Percentiles rank a stretch among this genome's conserved stretches.
Conservation (phyloP, 2,329 filamentous ascomycete species). For the Cladorrhinum sp. region DNA sequence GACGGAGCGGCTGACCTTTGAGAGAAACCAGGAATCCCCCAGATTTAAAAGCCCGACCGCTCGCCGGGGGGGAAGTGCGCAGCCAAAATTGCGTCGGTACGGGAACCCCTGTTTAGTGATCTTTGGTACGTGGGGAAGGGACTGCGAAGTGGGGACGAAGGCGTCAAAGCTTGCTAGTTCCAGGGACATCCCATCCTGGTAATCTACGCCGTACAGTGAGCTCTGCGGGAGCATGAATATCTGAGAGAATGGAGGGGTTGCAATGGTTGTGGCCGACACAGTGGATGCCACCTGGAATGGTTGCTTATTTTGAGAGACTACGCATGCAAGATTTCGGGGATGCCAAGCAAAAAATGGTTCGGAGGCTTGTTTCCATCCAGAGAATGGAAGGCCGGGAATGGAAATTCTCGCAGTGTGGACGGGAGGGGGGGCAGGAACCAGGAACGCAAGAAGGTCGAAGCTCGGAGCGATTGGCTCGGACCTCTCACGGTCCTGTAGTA, state of each 20-base stretch:
- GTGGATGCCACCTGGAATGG: too few species aligned
- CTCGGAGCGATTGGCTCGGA: background rate
- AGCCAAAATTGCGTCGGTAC: background rate
- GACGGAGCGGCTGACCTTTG: background rate
- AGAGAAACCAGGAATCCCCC: background rate
- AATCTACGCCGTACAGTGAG: background rate
- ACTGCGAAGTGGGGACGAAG: background rate
- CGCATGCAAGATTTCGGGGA: background rate
- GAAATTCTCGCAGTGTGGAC: too few species aligned
- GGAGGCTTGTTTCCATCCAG: background rate
- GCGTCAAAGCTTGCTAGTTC: background rate
- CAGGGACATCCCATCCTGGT: background rate
- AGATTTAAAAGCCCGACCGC: slow-evolving; percentile 5
- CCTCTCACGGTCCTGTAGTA: background rate
- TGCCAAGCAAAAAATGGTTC: background rate
- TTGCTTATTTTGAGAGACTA: background rate
- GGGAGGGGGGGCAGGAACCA: background rate
- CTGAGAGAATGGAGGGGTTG: background rate
- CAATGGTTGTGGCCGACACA: background rate
- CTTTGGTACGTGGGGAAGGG: background rate
- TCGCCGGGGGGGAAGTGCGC: background rate
- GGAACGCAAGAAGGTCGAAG: background rate
- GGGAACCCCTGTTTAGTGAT: background rate
- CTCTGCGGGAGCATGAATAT: too few species aligned
- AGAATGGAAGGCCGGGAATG: background rate